Evolutionary conservation across 192 early-diverging fungal species (phyloP), one percentile per base, ranked within the genome.

Genomic region (Coemansia sp.): DNA sequence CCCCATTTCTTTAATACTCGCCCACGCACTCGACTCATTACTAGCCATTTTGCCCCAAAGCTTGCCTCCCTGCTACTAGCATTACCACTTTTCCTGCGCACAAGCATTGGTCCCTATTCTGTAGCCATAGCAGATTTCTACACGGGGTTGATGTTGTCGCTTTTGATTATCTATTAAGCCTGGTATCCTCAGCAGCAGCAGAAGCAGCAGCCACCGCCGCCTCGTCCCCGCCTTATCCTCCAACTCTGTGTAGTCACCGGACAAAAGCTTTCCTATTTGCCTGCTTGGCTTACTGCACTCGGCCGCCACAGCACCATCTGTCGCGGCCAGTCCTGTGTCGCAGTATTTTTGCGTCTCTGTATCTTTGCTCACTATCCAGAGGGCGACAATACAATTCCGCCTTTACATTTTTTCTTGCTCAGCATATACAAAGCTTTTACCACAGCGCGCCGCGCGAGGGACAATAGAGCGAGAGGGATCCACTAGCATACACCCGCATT

Each of bases 41-140:
- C 43, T 44, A 44, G 19, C 22, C 22, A 27, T 11, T 50, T 50
- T 50, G 46, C 46, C 46, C 46, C 46, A 50, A 50, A 50, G 46
- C 46, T 50, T 26, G 46, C 46, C 11, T 50, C 46, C 14, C 15
- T 14, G 22, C 24, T 50, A 50, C 46, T 50, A 26, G 14, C 24
- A 50, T 50, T 50, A 50, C 46, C 46, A 27, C 46, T 50, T 50
- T 50, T 50, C 46, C 46, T 50, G 46, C 46, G 46, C 46, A 27
- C 12, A 43, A 17, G 10, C 42, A n/a, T 50, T 27, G 46, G 12
- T 50, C 46, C 46, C 46, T 50, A 50, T 26, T 50, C 6, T 50
- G 24, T 29, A 50, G 26, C 26, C 27, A 5, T 22, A 50, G 46
- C 14, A 24, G 12, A 27, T 50, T 50, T 50, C 46, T 50, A 50